phyloP scores from a whole-genome alignment of 1,284 basidiomycete species.

The Apiotrichum montevideense region DNA sequence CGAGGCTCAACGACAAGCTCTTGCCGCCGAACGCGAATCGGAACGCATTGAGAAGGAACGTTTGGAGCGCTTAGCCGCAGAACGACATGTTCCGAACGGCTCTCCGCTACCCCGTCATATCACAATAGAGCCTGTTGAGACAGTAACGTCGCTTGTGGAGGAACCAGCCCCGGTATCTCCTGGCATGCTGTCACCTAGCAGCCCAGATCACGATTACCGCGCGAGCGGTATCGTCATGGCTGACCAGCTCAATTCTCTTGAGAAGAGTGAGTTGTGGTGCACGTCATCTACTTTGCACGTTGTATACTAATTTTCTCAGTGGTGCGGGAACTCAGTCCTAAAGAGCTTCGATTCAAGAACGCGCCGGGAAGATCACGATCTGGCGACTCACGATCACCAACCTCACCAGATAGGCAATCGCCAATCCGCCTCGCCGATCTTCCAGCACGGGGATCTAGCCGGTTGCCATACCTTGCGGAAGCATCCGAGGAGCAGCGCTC shows the following conservation, averaged over 20 bases:
- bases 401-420: too few species aligned
- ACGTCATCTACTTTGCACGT: not conserved
- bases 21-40: not conserved
- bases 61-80: too few species aligned
- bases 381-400: not conserved
- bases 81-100: too few species aligned
- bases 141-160: not conserved
- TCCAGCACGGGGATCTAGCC: slow-evolving; percentile 7
- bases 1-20: not conserved
- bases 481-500: not conserved
- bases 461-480: slow-evolving; percentile 8
- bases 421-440: not conserved
- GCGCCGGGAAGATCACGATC: not conserved
- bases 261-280: slow-evolving; percentile 19
- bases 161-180: not conserved
- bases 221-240: slow-evolving; percentile 44
- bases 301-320: slow-evolving; percentile 19
- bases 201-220: slow-evolving; percentile 26
- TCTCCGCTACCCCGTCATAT: not conserved
- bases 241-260: slow-evolving; percentile 43
- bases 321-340: slow-evolving; percentile 41
- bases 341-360: slow-evolving; percentile 35
- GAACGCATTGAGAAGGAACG: not conserved
- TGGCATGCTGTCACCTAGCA: not conserved
- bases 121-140: not conserved